Evolutionary conservation across 2,329 filamentous ascomycete genomes (phyloP).

Genomic region (Aureobasidium sp.): DNA sequence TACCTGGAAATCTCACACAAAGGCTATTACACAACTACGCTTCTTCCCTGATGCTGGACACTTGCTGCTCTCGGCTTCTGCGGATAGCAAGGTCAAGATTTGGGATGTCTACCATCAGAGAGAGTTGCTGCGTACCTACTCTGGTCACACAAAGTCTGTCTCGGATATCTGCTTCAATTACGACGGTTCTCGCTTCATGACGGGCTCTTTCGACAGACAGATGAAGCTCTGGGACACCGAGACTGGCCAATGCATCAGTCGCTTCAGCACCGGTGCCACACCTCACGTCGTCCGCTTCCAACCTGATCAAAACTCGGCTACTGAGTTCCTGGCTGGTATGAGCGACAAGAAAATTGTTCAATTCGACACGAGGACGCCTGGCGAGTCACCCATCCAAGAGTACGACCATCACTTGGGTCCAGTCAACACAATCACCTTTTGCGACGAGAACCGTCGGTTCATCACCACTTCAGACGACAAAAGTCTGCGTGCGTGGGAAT

Average conservation of each 20-base stretch:
- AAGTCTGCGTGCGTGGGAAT: constrained; percentile 93
- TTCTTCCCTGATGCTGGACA: constrained; percentile 89
- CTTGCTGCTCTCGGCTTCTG: constrained; percentile 78
- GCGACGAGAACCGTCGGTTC: constrained; percentile 89
- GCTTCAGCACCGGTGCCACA: constrained; percentile 89
- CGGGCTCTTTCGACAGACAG: constrained; percentile 85
- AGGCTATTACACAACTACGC: constrained; percentile 77
- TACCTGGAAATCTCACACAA: constrained; percentile 71
- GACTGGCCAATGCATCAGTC: constrained; percentile 76
- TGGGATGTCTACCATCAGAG: constrained; percentile 90
- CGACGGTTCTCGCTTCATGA: constrained; percentile 76
- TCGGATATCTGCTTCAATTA: constrained; percentile 84
- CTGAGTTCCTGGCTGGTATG: constrained; percentile 95
- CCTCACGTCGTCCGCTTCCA: constrained; percentile 95
- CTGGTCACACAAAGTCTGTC: constrained; percentile 80
- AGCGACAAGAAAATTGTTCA: constrained; percentile 99
- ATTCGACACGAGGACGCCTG: constrained; percentile 76
- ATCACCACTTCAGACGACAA: constrained; percentile 98
- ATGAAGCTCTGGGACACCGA: constrained; percentile 99
- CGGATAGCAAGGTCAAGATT: constrained; percentile 84
- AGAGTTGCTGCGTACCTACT: constrained; percentile 83
- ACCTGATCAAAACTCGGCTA: constrained; percentile 63
- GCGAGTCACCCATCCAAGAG: constrained; percentile 66
- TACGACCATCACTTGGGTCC: constrained; percentile 98
- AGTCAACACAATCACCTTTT: constrained; percentile 95